Percentiles rank a stretch among this genome's conserved stretches.
phyloP scores from a whole-genome alignment of 2,329 filamentous ascomycete genomes.

The Claviceps spartinae region DNA sequence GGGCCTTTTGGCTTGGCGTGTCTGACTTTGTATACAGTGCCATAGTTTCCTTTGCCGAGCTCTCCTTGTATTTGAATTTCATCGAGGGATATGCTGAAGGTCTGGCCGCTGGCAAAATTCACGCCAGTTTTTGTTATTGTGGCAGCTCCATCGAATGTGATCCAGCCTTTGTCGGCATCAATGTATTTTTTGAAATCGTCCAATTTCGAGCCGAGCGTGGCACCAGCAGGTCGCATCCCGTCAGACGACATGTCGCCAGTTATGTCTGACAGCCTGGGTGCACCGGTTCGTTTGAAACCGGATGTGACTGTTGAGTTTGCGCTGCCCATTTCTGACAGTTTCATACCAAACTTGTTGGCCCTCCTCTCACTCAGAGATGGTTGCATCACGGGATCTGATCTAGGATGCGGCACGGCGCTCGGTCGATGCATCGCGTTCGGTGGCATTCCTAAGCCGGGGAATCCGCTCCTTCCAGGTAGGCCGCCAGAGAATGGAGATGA shows the following conservation, averaged over 20 bases:
- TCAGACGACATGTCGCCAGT: conserved; percentile 11
- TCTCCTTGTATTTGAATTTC: conserved; percentile 90
- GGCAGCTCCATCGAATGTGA: conserved; percentile 88
- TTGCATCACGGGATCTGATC: conserved; percentile 39
- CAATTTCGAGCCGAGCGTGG: conserved; percentile 33
- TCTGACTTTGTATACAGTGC: conserved; percentile 91
- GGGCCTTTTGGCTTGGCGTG: conserved; percentile 56
- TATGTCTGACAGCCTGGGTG: conserved; percentile 32
- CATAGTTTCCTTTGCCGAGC: conserved; percentile 94
- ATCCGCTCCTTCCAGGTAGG: conserved; percentile 26
- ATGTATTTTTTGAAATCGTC: conserved; percentile 64
- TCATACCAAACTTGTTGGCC: conserved; percentile 38
- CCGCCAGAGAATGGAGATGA: conserved; percentile 19
- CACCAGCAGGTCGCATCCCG: conserved; percentile 19
- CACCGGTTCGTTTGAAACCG: conserved; percentile 17
- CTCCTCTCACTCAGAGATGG: conserved; percentile 55
- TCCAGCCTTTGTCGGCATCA: conserved; percentile 77
- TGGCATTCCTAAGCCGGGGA: conserved; percentile 30
- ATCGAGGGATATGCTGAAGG: conserved; percentile 87
- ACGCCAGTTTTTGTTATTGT: conserved; percentile 80
- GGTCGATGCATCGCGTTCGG: conserved; percentile 29
- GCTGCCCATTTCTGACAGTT: conserved; percentile 39
- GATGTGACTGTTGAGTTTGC: conserved; percentile 14
- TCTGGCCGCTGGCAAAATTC: conserved; percentile 79
- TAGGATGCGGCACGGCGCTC: conserved; percentile 32